phyloP scores from a whole-genome alignment of 495 filamentous ascomycete genomes.

The Penicillium goetzii region DNA sequence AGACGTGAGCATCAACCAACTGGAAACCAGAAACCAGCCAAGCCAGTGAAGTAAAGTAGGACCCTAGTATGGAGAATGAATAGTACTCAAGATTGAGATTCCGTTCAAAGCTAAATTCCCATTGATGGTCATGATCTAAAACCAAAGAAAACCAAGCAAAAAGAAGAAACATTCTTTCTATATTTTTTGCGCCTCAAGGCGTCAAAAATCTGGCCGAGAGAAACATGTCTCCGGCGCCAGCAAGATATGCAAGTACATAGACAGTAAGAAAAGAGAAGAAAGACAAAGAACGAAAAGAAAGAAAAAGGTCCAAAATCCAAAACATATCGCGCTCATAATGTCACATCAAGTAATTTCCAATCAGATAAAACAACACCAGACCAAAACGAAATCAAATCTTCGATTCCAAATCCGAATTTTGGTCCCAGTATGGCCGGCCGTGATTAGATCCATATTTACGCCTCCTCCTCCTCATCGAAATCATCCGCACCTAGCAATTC shows the following conservation, averaged over 20 bases:
- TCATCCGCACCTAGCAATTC: constrained; percentile 90
- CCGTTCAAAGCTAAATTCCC: not conserved
- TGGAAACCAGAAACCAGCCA: not conserved
- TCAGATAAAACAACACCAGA: constrained; percentile 7
- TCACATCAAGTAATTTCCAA: constrained; percentile 33
- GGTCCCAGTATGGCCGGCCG: not conserved
- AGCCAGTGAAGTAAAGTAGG: not conserved
- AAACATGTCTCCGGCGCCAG: constrained; percentile 12
- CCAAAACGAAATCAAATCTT: not conserved
- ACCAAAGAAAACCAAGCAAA: constrained; percentile 7
- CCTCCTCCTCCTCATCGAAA: constrained; percentile 90
- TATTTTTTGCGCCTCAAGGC: constrained; percentile 14
- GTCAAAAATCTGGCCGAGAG: constrained; percentile 11
- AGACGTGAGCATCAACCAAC: not conserved
- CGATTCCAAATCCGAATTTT: not conserved
- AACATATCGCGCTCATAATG: constrained; percentile 31
- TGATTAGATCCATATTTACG: constrained; percentile 43
- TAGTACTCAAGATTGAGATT: not conserved
- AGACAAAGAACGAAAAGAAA: not conserved
- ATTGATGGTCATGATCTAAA: constrained; percentile 5
- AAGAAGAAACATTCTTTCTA: constrained; percentile 3
- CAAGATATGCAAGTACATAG: constrained; percentile 21
- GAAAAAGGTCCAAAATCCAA: constrained; percentile 15
- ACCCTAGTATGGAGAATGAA: constrained; percentile 16
- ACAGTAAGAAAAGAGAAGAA: not conserved